A percentile compares a stretch with the other conserved stretches of the same genome.
Evolutionary conservation across 2,329 filamentous ascomycete species (phyloP).

Genomic region (Diaporthe sp.): DNA sequence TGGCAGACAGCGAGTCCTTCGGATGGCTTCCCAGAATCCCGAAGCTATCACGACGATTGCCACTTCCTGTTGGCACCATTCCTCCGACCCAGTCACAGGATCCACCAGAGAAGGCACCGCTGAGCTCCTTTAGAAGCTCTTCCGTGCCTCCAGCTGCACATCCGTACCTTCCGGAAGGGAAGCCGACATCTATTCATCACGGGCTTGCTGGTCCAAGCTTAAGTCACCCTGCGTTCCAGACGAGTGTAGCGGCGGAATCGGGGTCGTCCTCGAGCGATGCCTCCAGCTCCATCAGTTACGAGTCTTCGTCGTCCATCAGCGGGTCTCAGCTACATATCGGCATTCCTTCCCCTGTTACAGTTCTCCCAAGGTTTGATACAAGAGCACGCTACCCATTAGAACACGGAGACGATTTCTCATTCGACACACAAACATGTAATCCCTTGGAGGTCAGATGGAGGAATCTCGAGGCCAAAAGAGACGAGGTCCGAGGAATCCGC

Average conservation of each 20-base stretch:
- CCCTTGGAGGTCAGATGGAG: constrained; percentile 22
- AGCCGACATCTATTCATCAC: neutral
- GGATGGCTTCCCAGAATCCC: neutral
- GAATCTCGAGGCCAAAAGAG: constrained; percentile 48
- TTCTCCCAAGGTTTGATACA: neutral
- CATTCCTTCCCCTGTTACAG: neutral
- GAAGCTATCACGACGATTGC: neutral
- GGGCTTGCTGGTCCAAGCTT: constrained; percentile 12
- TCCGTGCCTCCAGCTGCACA: neutral
- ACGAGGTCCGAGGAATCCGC: constrained; percentile 36
- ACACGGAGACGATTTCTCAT: neutral
- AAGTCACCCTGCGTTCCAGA: constrained; percentile 2
- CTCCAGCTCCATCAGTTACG: constrained; percentile 20
- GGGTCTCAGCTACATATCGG: constrained; percentile 22
- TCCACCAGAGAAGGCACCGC: neutral
- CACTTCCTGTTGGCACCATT: neutral
- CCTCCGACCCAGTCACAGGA: neutral
- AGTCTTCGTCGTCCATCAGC: neutral
- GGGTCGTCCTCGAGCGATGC: neutral
- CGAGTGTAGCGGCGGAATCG: neutral
- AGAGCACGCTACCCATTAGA: neutral
- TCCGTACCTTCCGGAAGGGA: neutral
- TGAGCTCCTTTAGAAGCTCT: constrained; percentile 5
- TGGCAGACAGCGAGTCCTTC: constrained; percentile 17
- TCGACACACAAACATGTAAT: neutral